phyloP scores from a whole-genome alignment of 2,329 filamentous ascomycete genomes.

The Pseudodiploospora longispora region DNA sequence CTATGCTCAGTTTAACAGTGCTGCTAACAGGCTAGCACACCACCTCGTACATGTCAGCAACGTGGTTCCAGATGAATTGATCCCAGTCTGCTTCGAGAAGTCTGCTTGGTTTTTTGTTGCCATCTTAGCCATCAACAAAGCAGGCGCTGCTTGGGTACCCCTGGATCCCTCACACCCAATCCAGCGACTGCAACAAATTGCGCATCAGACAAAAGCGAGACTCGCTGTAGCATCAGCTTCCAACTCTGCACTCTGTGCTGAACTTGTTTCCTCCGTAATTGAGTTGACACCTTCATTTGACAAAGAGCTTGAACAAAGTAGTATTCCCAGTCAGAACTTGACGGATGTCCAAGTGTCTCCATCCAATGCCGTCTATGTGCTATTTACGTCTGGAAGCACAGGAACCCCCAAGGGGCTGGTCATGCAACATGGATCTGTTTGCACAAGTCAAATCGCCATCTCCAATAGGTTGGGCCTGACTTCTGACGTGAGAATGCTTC shows the following conservation, averaged over 20 bases:
- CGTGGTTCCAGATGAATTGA: neutral
- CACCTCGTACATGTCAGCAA: conserved; percentile 4
- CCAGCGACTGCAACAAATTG: conserved; percentile 3
- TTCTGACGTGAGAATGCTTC: conserved; percentile 2
- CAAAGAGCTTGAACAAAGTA: no score
- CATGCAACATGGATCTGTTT: conserved; percentile 10
- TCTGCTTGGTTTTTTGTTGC: neutral
- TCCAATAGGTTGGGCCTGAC: neutral
- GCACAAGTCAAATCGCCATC: conserved; percentile 3
- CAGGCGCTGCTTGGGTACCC: conserved; percentile 15
- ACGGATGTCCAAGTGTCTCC: neutral
- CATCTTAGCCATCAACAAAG: conserved; percentile 9
- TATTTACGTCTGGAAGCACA: conserved; percentile 15
- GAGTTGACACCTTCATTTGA: neutral
- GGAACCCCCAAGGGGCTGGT: conserved; percentile 14
- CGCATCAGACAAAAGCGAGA: conserved; percentile 1
- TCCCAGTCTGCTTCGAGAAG: neutral
- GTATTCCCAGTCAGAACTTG: no score
- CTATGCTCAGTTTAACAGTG: neutral
- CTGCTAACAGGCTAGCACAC: neutral
- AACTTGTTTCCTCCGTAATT: conserved; percentile 1
- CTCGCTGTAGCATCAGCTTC: conserved; percentile 2
- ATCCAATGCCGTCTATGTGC: conserved; percentile 9
- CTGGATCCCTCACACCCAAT: conserved; percentile 9
- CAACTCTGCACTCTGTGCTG: neutral